Evolutionary conservation across 331 rosid genomes (phyloP).

Genomic region (Quercus tomentella): DNA sequence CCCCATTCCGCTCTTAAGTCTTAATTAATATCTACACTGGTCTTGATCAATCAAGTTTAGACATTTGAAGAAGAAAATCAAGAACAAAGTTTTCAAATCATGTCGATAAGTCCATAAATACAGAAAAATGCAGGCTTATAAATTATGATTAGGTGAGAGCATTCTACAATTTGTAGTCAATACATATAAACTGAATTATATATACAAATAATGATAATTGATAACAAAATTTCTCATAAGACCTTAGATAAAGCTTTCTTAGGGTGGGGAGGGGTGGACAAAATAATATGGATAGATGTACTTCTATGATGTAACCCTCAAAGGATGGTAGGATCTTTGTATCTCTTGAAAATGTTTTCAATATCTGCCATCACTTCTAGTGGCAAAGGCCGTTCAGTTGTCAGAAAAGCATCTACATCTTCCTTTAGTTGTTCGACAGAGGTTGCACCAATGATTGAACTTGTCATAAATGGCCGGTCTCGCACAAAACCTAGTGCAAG

Average conservation of each 20-base stretch:
- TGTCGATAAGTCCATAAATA: background rate
- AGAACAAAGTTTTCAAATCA: background rate
- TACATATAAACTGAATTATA: background rate
- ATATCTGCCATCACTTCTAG: constrained; percentile 54
- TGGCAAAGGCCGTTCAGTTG: constrained; percentile 67
- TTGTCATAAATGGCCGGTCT: constrained; percentile 85
- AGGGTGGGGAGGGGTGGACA: accelerated
- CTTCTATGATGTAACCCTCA: constrained; percentile 15
- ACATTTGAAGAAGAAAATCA: background rate
- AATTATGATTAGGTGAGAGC: background rate
- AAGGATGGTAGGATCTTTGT: constrained; percentile 64
- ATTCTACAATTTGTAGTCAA: background rate
- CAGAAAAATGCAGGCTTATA: background rate
- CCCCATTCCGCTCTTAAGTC: no score
- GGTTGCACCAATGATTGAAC: constrained; percentile 87
- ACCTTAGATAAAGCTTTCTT: background rate
- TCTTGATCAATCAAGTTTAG: background rate
- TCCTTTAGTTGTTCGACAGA: constrained; percentile 77
- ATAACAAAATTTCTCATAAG: background rate
- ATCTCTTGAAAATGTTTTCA: constrained; percentile 65
- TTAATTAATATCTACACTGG: no score
- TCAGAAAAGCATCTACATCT: constrained; percentile 64
- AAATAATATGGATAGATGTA: background rate
- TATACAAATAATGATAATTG: background rate
- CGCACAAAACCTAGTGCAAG: constrained; percentile 85